These are phyloP conservation scores for Rhizophagus prolifer DNA, from an alignment of 192 early-diverging fungal genomes.

Conservation along the genomic window DNA sequence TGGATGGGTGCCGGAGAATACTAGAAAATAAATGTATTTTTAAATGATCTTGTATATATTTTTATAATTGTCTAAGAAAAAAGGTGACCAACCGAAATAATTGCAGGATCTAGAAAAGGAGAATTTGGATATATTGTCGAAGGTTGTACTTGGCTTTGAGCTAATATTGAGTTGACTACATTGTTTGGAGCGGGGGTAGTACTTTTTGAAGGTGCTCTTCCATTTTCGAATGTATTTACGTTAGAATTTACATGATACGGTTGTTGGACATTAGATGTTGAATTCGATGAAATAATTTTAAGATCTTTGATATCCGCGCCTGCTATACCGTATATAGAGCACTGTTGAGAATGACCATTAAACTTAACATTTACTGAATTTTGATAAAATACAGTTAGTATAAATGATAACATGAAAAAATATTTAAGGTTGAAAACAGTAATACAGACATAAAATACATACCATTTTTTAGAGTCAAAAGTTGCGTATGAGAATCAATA, in stretches of 20 bases:
- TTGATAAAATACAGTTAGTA: background rate
- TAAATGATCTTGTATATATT: background rate
- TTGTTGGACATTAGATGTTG: constrained; percentile 26
- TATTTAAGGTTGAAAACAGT: background rate
- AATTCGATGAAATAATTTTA: constrained; percentile 46
- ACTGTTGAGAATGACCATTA: constrained; percentile 36
- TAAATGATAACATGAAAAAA: background rate
- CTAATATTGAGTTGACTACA: background rate
- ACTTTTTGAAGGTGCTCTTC: background rate
- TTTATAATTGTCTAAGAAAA: background rate
- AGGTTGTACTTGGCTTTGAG: constrained; percentile 18
- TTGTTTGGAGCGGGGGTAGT: constrained; percentile 8
- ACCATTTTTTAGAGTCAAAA: constrained; percentile 64
- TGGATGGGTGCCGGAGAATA: constrained; percentile 11
- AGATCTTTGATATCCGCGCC: constrained; percentile 68
- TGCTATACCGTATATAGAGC: constrained; percentile 46
- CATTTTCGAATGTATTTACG: background rate
- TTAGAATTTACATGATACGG: constrained; percentile 29
- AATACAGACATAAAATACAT: background rate
- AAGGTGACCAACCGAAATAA: constrained; percentile 52
- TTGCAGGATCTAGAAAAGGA: constrained; percentile 55
- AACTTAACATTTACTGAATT: constrained; percentile 18
- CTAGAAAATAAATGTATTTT: background rate
- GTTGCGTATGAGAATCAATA: constrained; percentile 60
- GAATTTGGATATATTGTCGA: constrained; percentile 23